Evolutionary conservation across 2,329 filamentous ascomycete species (phyloP).

Genomic region (Botrytis byssoidea): DNA sequence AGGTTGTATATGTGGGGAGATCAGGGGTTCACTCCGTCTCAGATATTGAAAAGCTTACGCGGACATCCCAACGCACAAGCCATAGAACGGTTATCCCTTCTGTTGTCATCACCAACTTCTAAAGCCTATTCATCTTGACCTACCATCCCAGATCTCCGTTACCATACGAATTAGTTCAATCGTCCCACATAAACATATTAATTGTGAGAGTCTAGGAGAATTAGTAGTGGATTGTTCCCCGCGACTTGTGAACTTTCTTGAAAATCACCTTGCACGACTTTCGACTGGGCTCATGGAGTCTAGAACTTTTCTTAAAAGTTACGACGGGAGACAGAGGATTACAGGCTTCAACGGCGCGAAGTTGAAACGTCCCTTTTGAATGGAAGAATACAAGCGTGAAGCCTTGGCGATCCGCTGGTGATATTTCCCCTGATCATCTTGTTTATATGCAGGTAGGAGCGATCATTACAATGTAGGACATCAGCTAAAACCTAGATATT

Average conservation of each 20-base stretch:
- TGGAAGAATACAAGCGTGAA: background rate
- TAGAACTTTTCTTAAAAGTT: background rate
- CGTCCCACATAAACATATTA: background rate
- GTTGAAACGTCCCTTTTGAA: background rate
- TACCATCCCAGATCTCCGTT: background rate
- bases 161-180: background rate
- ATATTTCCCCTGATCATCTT: background rate
- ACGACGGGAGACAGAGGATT: background rate
- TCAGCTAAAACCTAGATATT: background rate
- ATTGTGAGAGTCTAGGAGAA: background rate
- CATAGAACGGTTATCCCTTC: background rate
- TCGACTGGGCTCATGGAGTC: background rate
- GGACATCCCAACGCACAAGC: background rate
- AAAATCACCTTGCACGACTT: background rate
- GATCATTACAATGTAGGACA: background rate
- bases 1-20: background rate
- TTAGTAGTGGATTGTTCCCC: background rate
- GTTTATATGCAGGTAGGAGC: background rate
- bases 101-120: background rate
- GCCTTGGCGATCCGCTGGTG: background rate
- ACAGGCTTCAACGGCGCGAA: background rate
- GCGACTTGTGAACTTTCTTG: background rate
- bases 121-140: background rate
- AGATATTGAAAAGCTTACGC: background rate
- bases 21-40: background rate